Percentiles rank a stretch among this genome's conserved stretches.
Evolutionary conservation across 108 stramenopile species (phyloP).

Genomic region (Nitzschia inconspicua): DNA sequence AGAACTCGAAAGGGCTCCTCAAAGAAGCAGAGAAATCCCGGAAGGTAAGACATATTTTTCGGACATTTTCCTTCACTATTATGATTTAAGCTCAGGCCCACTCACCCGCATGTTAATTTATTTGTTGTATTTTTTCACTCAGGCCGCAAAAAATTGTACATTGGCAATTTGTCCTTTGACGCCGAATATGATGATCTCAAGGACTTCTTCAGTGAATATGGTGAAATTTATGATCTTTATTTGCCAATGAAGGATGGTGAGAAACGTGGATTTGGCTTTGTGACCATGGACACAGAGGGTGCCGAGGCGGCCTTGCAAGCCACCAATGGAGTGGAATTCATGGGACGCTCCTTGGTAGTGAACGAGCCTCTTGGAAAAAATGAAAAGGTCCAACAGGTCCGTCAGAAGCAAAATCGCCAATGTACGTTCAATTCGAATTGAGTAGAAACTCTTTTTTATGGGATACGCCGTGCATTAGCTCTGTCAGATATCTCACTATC

Average conservation of each 20-base stretch:
- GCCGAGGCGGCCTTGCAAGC: slow-evolving; percentile 36
- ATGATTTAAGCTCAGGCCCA: not conserved
- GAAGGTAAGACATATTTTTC: not conserved
- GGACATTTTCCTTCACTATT: not conserved
- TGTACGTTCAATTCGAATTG: too few relatives aligned
- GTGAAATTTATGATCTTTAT: slow-evolving; percentile 37
- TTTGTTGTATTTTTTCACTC: not conserved
- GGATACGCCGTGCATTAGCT: too few relatives aligned
- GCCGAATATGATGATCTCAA: slow-evolving; percentile 47
- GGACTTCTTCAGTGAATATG: slow-evolving; percentile 55
- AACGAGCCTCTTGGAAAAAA: slow-evolving; percentile 46
- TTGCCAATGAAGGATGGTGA: slow-evolving; percentile 47
- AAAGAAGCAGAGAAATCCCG: too few relatives aligned
- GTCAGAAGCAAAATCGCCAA: too few relatives aligned
- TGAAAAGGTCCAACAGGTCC: too few relatives aligned
- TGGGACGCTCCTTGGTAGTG: slow-evolving; percentile 56
- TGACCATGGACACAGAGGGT: slow-evolving; percentile 53
- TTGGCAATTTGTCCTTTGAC: slow-evolving; percentile 79
- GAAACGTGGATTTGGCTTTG: slow-evolving; percentile 81
- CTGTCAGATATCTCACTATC: too few relatives aligned
- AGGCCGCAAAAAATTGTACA: slow-evolving; percentile 57
- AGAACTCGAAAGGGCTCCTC: too few relatives aligned
- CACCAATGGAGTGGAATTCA: slow-evolving; percentile 52
- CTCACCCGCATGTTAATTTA: too few relatives aligned
- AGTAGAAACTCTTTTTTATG: too few relatives aligned